phyloP scores from a whole-genome alignment of 257 asterid species.

The Salvia hispanica region DNA sequence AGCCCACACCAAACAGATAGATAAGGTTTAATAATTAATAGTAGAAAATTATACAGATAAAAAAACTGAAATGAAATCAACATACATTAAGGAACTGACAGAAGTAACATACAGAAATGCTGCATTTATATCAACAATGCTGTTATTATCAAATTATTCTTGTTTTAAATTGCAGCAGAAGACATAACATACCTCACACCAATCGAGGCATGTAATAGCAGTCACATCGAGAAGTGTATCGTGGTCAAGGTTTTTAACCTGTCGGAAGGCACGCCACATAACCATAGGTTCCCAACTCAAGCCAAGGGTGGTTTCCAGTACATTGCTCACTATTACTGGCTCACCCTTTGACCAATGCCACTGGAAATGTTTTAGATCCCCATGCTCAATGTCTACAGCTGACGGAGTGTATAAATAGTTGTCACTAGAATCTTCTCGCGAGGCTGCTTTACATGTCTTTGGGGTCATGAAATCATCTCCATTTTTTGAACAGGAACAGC shows the following conservation, averaged over 20 bases:
- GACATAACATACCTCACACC: slow-evolving; percentile 61
- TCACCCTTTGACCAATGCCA: slow-evolving; percentile 65
- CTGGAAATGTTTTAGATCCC: slow-evolving; percentile 57
- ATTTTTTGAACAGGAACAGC: slow-evolving; percentile 41
- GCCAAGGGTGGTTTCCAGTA: slow-evolving; percentile 61
- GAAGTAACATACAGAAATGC: background rate
- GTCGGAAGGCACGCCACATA: slow-evolving; percentile 81
- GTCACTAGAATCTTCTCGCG: slow-evolving; percentile 49
- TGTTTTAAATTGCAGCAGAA: background rate
- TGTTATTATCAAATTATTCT: background rate
- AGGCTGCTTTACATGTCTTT: slow-evolving; percentile 47
- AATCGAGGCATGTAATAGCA: slow-evolving; percentile 66
- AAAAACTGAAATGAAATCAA: background rate
- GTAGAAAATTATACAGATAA: too few relatives aligned
- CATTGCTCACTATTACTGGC: slow-evolving; percentile 66
- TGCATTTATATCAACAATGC: background rate
- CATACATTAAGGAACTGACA: background rate
- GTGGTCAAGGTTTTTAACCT: slow-evolving; percentile 40
- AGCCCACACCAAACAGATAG: too few relatives aligned
- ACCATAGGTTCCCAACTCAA: slow-evolving; percentile 94
- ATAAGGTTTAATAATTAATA: too few relatives aligned
- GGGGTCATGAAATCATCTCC: background rate
- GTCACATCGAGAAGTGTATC: slow-evolving; percentile 43
- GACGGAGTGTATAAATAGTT: slow-evolving; percentile 56
- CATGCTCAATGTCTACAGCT: slow-evolving; percentile 46